A percentile compares a stretch with the other conserved stretches of the same genome.
These are phyloP conservation scores for Drosera spatulata DNA, from an alignment of 179 eudicot genomes.

Conservation along the genomic window DNA sequence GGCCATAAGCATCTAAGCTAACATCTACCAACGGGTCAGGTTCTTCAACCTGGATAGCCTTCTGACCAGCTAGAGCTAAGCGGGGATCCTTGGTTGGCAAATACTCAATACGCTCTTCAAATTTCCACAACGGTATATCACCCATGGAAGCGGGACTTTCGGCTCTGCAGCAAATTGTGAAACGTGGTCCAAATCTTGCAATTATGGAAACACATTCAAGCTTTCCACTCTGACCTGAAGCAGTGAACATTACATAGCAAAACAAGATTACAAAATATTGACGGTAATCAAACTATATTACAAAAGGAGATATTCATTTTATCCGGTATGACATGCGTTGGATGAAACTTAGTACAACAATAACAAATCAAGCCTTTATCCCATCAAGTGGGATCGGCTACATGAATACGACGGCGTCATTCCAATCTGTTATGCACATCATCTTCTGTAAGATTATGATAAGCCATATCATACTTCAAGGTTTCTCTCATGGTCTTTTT, in stretches of 20 bases:
- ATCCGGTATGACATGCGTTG: too few relatives aligned
- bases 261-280: too few relatives aligned
- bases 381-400: too few relatives aligned
- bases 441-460: too few relatives aligned
- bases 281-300: too few relatives aligned
- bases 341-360: too few relatives aligned
- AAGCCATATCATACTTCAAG: too few relatives aligned
- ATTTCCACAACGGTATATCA: conserved; percentile 89
- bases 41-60: conserved; percentile 85
- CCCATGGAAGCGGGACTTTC: conserved; percentile 95
- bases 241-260: neutral
- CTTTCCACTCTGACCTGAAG: conserved; percentile 87
- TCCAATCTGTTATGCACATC: too few relatives aligned
- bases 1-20: conserved; percentile 50
- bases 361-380: too few relatives aligned
- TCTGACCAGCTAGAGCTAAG: conserved; percentile 73
- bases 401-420: too few relatives aligned
- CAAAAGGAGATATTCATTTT: too few relatives aligned
- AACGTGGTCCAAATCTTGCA: conserved; percentile 61
- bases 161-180: conserved; percentile 76
- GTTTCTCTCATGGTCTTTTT: too few relatives aligned
- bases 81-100: conserved; percentile 81
- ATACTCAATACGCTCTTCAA: conserved; percentile 67
- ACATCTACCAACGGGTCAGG: conserved; percentile 87
- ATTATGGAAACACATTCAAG: conserved; percentile 79